A percentile compares a stretch with the other conserved stretches of the same genome.
Evolutionary conservation across 257 asterid genomes (phyloP).

Genomic region (Paraleonurus japonicus): DNA sequence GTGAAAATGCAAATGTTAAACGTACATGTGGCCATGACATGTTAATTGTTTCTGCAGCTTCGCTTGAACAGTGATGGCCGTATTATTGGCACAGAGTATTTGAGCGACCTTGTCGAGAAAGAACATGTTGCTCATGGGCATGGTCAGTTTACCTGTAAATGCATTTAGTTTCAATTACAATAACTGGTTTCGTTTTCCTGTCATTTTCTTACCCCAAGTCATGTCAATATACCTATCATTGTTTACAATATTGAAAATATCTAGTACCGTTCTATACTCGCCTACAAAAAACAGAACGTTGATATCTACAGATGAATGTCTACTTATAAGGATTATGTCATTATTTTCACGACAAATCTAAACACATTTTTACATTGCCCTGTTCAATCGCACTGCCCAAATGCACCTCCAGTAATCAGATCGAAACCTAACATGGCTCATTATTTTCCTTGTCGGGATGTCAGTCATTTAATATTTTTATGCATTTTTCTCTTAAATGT

Average conservation of each 20-base stretch:
- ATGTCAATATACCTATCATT: not conserved
- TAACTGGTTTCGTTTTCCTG: not conserved
- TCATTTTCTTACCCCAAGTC: not conserved
- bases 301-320: not conserved
- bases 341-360: not conserved
- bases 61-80: conserved; percentile 74
- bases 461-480: not conserved
- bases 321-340: not conserved
- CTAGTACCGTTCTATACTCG: not conserved
- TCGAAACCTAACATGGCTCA: not conserved
- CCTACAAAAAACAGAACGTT: not conserved
- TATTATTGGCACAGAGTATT: conserved; percentile 86
- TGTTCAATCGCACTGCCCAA: not conserved
- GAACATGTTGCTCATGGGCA: conserved; percentile 70
- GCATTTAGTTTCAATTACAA: conserved; percentile 6
- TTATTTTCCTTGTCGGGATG: not conserved
- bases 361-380: not conserved
- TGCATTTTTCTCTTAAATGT: not conserved
- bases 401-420: not conserved
- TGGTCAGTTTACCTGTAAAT: conserved; percentile 52
- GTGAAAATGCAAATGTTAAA: not conserved
- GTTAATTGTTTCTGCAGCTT: conserved; percentile 59
- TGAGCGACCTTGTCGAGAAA: conserved; percentile 95
- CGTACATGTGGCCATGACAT: not conserved
- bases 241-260: not conserved